Base-by-base conservation (phyloP, 805 yeast genomes). In the Zygoascus flipseniorum region DNA sequence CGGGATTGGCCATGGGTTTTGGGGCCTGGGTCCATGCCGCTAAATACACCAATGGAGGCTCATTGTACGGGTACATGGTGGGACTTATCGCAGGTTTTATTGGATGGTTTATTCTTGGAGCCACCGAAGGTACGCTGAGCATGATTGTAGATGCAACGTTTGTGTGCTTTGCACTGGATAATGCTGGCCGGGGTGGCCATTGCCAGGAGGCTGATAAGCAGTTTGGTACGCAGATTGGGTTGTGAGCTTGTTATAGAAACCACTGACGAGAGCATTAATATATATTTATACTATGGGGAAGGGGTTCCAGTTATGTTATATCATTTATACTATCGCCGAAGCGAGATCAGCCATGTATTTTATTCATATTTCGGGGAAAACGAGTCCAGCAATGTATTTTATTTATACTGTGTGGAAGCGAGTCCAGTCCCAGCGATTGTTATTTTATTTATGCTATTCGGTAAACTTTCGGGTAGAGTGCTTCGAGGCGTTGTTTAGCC, bases 21-120 rank as follows among this genome's bases (percentile, higher is more conserved):
- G 60, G 64, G 6, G 72, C 71, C 19, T 72, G 76, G 76, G 64
- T 65, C 5, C 72, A 69, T 32, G 73, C 72, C 2, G 73, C 72
- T 32, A 60, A 62, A 39, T 57, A 61, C 18, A 62, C 61, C 35
- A 62, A 64, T 23, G 63, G 61, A 10, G 70, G 72, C 28, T 62
- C 70, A 46, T 61, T 67, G 6, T 72, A 71, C 51, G 74, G 73
- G 5, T 72, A 71, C 51, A 57, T 69, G 2, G 68, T 72, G 11
- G 76, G 73, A 1, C 54, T 73, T 9, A 56, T 72, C 9, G 72
- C 72, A 2, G 69, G 68, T 23, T 65, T 68, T 47, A 65, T 71
- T 11, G 76, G 75, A 13, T 72, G 75, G 74, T 68, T 71, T 16
- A 66, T 72, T 6, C 64, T 72, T 20, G 76, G 76, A 5, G 69